Evolutionary conservation across 179 eudicot species (phyloP).

Genomic region (Beta corolliflora): DNA sequence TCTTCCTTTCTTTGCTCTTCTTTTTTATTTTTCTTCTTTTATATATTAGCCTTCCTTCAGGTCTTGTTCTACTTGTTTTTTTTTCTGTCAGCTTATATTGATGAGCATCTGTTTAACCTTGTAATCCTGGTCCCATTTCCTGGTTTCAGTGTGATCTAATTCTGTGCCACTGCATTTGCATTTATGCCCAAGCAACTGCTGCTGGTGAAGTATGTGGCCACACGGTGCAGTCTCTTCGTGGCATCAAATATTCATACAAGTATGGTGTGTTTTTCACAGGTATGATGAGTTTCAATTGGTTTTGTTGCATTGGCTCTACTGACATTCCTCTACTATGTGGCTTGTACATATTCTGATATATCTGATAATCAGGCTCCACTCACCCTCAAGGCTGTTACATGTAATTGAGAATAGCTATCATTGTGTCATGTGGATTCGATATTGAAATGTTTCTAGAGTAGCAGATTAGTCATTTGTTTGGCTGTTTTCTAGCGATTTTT

Average conservation of each 20-base stretch:
- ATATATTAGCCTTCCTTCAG: not conserved
- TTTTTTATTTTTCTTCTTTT: not conserved
- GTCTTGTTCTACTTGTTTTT: too few relatives aligned
- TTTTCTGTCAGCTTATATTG: not conserved
- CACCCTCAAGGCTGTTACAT: too few relatives aligned
- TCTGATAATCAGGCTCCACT: too few relatives aligned
- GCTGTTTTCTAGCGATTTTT: too few relatives aligned
- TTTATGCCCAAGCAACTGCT: too few relatives aligned
- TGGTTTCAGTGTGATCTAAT: conserved; percentile 85
- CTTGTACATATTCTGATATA: conserved; percentile 22
- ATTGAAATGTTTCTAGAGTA: too few relatives aligned
- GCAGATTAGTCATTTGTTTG: too few relatives aligned
- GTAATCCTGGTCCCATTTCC: conserved; percentile 25
- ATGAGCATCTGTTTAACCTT: not conserved
- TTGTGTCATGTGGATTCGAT: too few relatives aligned
- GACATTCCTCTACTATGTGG: conserved; percentile 81
- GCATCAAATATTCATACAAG: conserved; percentile 97
- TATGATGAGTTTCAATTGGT: conserved; percentile 90
- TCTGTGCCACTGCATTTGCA: too few relatives aligned
- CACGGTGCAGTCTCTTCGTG: conserved; percentile 93
- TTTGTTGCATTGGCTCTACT: conserved; percentile 71
- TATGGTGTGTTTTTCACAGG: conserved; percentile 58
- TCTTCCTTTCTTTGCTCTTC: not conserved
- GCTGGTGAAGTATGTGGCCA: too few relatives aligned
- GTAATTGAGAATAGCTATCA: too few relatives aligned